A percentile compares a stretch with the other conserved stretches of the same genome.
These are phyloP conservation scores for Ophiosphaerella herpotricha DNA, from an alignment of 2,329 filamentous ascomycete species.

Conservation along the genomic window DNA sequence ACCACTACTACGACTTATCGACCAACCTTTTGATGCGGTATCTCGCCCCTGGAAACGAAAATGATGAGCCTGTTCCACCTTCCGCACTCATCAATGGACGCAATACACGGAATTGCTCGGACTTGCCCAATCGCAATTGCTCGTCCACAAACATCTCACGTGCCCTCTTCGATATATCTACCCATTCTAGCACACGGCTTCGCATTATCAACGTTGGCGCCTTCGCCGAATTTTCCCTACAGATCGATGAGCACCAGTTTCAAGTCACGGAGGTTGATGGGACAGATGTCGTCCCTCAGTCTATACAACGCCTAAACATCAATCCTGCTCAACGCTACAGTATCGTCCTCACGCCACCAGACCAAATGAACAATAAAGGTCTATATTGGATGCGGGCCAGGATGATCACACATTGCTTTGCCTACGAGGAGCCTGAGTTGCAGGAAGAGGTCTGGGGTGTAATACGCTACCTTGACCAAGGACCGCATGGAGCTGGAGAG, in stretches of 20 bases:
- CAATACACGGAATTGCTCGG: conserved; percentile 44
- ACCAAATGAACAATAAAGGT: conserved; percentile 16
- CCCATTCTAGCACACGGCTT: conserved; percentile 68
- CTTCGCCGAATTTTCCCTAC: conserved; percentile 61
- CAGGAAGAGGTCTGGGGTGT: conserved; percentile 56
- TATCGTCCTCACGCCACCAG: conserved; percentile 61
- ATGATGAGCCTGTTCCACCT: conserved; percentile 62
- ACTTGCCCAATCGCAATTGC: conserved; percentile 44
- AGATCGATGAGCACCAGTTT: conserved; percentile 67
- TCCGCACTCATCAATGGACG: conserved; percentile 51
- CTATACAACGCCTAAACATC: conserved; percentile 64
- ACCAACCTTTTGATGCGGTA: conserved; percentile 58
- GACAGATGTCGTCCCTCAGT: conserved; percentile 61
- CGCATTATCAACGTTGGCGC: conserved; percentile 75
- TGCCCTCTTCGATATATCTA: conserved; percentile 42
- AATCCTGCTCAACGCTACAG: conserved; percentile 73
- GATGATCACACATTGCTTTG: conserved; percentile 65
- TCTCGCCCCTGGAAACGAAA: conserved; percentile 54
- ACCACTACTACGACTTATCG: conserved; percentile 67
- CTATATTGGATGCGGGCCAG: conserved; percentile 58
- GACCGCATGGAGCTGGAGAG: too few relatives aligned
- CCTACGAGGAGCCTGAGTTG: conserved; percentile 54
- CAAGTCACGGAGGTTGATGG: conserved; percentile 70
- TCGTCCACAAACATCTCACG: conserved; percentile 34
- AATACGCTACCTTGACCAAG: conserved; percentile 49